Evolutionary conservation across 108 stramenopile genomes (phyloP), one percentile per base, ranked within the genome.

Genomic region (Pseudonitzschia multiseries): DNA sequence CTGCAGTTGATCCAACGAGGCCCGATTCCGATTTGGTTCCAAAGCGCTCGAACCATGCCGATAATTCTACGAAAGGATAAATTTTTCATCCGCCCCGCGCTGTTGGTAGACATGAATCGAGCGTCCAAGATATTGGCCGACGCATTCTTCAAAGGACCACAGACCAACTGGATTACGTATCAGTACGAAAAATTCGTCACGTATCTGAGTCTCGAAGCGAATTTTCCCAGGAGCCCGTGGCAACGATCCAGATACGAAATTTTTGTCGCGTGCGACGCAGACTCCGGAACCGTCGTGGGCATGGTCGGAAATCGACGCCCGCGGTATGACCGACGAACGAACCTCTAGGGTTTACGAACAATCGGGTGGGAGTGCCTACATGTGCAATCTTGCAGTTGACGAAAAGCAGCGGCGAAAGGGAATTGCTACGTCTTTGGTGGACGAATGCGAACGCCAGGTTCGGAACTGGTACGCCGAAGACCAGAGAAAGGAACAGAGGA

Each of bases 381-480:
- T 91, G 90, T 91, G 86, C 76, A 91, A 91, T 76, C 71, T 91
- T 31, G 90, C 90, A 20, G 86, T 89, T 28, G 85, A 86, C 59
- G 70, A 70, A 28, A 57, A 54, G 44, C 86, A 79, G 73, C 80
- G 81, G 69, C 73, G 86, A 22, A 74, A 74, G 43, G 90, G 90
- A 26, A 80, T 91, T 32, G 90, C 90, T 9, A 78, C 76, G 48
- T 77, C 79, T 12, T 76, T 91, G n/a, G 75, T 91, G 15, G 27
- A 24, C 32, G 73, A 57, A 42, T 87, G 87, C 46, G 89, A 90
- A 81, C 29, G 57, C n/a, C 78, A 78, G 69, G 87, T 83, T 42
- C 29, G 41, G 42, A 40, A 28, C 1, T 26, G 54, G 54, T 10
- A 56, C 24, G 10, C 2, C 1, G 54, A 56, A 56, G 26, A 60